A percentile compares a stretch with the other conserved stretches of the same genome.
phyloP scores from a whole-genome alignment of 2,329 filamentous ascomycete species.

The Sporothrix pallida region DNA sequence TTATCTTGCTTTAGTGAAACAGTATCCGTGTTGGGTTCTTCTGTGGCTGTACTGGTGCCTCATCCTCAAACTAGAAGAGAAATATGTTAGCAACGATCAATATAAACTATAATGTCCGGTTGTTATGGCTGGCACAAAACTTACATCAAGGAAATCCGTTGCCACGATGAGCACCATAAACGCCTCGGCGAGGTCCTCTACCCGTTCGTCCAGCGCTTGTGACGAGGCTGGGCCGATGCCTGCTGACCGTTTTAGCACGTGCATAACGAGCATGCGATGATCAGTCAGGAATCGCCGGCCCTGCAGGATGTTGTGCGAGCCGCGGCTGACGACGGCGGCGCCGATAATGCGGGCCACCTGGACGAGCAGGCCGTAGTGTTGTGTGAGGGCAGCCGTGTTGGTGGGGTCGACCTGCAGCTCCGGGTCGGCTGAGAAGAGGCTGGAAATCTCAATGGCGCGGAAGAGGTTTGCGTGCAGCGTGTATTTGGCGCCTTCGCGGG shows the following conservation, averaged over 20 bases:
- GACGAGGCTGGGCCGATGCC: slow-evolving; percentile 60
- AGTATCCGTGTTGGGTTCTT: slow-evolving; percentile 46
- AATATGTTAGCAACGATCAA: background rate
- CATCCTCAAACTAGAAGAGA: slow-evolving; percentile 49
- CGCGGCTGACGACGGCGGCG: slow-evolving; percentile 79
- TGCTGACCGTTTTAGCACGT: slow-evolving; percentile 87
- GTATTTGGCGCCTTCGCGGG: slow-evolving; percentile 79
- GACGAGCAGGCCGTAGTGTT: slow-evolving; percentile 84
- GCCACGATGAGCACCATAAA: slow-evolving; percentile 82
- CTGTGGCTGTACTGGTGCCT: slow-evolving; percentile 44
- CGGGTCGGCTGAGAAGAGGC: slow-evolving; percentile 87
- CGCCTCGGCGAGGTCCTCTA: slow-evolving; percentile 81
- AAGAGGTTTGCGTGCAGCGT: slow-evolving; percentile 92
- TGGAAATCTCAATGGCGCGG: slow-evolving; percentile 76
- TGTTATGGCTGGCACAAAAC: slow-evolving; percentile 41
- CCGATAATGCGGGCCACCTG: slow-evolving; percentile 81
- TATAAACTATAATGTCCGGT: background rate
- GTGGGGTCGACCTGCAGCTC: slow-evolving; percentile 77
- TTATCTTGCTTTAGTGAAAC: slow-evolving; percentile 48
- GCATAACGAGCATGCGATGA: slow-evolving; percentile 82
- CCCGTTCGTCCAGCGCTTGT: slow-evolving; percentile 60
- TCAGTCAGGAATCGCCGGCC: slow-evolving; percentile 80
- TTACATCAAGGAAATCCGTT: slow-evolving; percentile 85
- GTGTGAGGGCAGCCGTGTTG: slow-evolving; percentile 60
- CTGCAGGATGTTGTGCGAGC: slow-evolving; percentile 80